These are phyloP conservation scores for Aspergillus coremiiformis DNA, from an alignment of 495 filamentous ascomycete genomes.

Conservation along the genomic window DNA sequence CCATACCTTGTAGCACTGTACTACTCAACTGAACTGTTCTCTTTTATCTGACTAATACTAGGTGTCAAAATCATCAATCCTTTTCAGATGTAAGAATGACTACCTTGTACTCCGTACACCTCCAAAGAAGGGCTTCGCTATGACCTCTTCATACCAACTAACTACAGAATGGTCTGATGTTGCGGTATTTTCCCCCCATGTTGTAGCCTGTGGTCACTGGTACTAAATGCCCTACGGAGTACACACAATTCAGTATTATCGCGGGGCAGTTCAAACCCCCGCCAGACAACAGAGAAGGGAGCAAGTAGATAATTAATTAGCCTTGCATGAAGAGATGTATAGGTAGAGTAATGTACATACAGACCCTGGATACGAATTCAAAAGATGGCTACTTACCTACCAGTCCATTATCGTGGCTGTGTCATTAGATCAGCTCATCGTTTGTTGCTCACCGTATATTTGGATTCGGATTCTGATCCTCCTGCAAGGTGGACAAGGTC, in stretches of 20 bases:
- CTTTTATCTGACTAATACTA: not conserved
- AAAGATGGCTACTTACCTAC: constrained; percentile 8
- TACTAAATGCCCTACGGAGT: not conserved
- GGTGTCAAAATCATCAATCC: not conserved
- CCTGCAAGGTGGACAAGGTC: constrained; percentile 19
- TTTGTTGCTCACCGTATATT: constrained; percentile 21
- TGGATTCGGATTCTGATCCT: not conserved
- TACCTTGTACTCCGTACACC: not conserved
- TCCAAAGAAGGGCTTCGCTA: not conserved
- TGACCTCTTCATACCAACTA: not conserved
- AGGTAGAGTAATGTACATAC: not conserved
- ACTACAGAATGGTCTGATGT: not conserved
- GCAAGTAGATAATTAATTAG: constrained; percentile 10
- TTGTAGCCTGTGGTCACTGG: too few relatives aligned
- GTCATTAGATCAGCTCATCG: constrained; percentile 8
- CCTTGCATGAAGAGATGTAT: constrained; percentile 12
- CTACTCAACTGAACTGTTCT: too few relatives aligned
- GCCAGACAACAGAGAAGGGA: not conserved
- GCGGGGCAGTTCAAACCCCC: constrained; percentile 10
- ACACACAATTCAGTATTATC: not conserved
- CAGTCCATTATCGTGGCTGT: constrained; percentile 7
- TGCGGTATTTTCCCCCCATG: not conserved
- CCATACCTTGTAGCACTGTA: not conserved
- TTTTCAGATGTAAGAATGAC: not conserved
- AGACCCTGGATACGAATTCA: not conserved